phyloP scores from a whole-genome alignment of 306 rosid species.

The Casuarina glauca region DNA sequence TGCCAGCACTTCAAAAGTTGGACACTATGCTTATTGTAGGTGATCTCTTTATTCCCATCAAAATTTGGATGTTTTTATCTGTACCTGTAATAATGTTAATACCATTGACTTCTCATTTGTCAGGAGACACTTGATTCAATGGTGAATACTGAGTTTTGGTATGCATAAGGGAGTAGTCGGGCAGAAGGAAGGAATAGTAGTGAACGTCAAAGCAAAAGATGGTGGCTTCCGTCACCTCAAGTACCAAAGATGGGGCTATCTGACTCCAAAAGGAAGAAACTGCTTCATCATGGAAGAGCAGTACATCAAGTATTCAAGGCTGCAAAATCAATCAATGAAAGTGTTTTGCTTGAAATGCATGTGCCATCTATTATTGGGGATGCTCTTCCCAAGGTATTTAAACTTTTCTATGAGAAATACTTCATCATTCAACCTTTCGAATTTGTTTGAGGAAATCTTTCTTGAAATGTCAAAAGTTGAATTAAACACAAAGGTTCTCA shows the following conservation, averaged over 20 bases:
- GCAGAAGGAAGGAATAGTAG: constrained; percentile 61
- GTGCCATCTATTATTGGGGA: constrained; percentile 60
- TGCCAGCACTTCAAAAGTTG: constrained; percentile 94
- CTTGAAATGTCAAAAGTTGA: not conserved
- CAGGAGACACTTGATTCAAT: constrained; percentile 47
- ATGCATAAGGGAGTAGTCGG: constrained; percentile 80
- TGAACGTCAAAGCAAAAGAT: constrained; percentile 53
- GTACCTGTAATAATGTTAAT: constrained; percentile 1
- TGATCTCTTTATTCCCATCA: constrained; percentile 31
- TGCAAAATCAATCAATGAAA: constrained; percentile 77
- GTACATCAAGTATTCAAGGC: constrained; percentile 90
- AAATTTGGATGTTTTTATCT: constrained; percentile 6
- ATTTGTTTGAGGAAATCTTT: too few relatives aligned
- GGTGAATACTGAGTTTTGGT: constrained; percentile 80
- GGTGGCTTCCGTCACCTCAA: constrained; percentile 40
- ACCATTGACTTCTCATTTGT: constrained; percentile 19
- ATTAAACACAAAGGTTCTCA: too few relatives aligned
- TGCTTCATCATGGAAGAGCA: constrained; percentile 66
- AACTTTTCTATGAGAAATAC: not conserved
- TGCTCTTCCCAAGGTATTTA: constrained; percentile 72
- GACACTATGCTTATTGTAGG: constrained; percentile 94
- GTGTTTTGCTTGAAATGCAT: constrained; percentile 79
- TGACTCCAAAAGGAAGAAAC: constrained; percentile 52
- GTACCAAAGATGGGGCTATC: constrained; percentile 85
- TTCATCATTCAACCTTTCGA: too few relatives aligned